Base-by-base conservation (phyloP, 768 basidiomycete genomes). In the Grammothele lineata region DNA sequence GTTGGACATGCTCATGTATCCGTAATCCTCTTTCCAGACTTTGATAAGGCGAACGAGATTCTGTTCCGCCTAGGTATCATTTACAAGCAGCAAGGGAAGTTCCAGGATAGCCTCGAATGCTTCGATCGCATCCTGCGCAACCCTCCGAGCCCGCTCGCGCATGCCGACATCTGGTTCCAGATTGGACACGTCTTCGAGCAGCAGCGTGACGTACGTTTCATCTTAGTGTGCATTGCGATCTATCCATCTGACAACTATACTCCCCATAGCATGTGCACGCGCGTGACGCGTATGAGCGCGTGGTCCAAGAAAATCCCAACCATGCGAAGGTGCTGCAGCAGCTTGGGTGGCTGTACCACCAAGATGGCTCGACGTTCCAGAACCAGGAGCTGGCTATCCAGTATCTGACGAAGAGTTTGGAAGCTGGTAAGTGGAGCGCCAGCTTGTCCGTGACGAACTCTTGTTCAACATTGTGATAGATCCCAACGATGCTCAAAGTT, bases 91-190 rank as follows among this genome's bases (percentile, higher is more conserved):
- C 95, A 98, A 63, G 84, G 87, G 59, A 97, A 97, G 70, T 97
- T 92, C 57, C 71, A 81, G 2, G 88, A 92, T 11, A 88, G 85
- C 10, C 75, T 99, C 3, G 78, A 80, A 44, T 98, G 96, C 70
- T 98, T 98, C 72, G 90, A 94, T 61, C 90, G 90, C 62, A 98
- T 99, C 54, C 83, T 98, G 43, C 87, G 89, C 52, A 94, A 90
- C 61, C 96, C 96, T 3, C 96, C 95, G 26, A 86, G 83, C 54
- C 96, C 96, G 2, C 83, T 99, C 25, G 95, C 94, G 14, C 89
- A 94, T 57, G 89, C 92, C 46, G 96, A 99, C 57, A 98, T 99
- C 54, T 98, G 94, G 93, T 98, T 98, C 81, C 96, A 99, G 70
- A 96, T 99, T 51, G 96, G 96, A 2, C 96, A 98, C 61, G 95